These are phyloP conservation scores for Colletotrichum phormii DNA, from an alignment of 2,329 filamentous ascomycete species.

Conservation along the genomic window DNA sequence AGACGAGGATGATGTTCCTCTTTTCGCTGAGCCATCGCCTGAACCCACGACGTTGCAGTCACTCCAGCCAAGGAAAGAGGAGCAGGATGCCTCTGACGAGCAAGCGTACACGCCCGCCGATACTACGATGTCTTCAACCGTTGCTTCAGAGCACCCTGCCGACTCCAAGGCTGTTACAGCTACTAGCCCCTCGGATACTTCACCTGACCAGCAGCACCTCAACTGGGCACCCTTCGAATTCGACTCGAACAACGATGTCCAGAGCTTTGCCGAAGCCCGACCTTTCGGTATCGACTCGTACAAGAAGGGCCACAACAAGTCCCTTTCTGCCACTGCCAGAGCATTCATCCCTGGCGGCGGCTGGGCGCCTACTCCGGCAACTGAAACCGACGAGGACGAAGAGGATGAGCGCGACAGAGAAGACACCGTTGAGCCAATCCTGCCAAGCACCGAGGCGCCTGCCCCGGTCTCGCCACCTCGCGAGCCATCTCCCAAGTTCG, in stretches of 20 bases:
- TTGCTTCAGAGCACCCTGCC: slow-evolving; percentile 60
- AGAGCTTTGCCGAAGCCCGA: slow-evolving; percentile 63
- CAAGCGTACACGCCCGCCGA: slow-evolving; percentile 59
- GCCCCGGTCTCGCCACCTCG: slow-evolving; percentile 12
- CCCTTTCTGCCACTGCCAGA: slow-evolving; percentile 77
- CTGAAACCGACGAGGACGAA: slow-evolving; percentile 39
- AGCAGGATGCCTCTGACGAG: slow-evolving; percentile 44
- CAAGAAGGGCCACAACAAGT: slow-evolving; percentile 60
- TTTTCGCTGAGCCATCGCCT: slow-evolving; percentile 71
- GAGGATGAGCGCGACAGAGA: slow-evolving; percentile 36
- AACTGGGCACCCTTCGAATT: slow-evolving; percentile 74
- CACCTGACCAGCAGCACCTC: slow-evolving; percentile 59
- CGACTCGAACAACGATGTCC: slow-evolving; percentile 59
- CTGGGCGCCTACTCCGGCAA: slow-evolving; percentile 19
- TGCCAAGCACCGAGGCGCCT: slow-evolving; percentile 15
- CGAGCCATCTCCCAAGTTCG: slow-evolving; percentile 35
- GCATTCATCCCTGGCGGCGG: slow-evolving; percentile 69
- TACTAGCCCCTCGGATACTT: slow-evolving; percentile 64
- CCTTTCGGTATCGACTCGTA: slow-evolving; percentile 60
- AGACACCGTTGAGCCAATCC: slow-evolving; percentile 35
- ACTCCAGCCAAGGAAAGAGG: slow-evolving; percentile 25
- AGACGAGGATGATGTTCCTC: slow-evolving; percentile 78
- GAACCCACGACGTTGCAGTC: slow-evolving; percentile 40
- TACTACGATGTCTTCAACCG: slow-evolving; percentile 65
- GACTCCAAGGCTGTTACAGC: slow-evolving; percentile 63